A percentile compares a stretch with the other conserved stretches of the same genome.
phyloP scores from a whole-genome alignment of 768 basidiomycete genomes.

The Amanita thiersii region DNA sequence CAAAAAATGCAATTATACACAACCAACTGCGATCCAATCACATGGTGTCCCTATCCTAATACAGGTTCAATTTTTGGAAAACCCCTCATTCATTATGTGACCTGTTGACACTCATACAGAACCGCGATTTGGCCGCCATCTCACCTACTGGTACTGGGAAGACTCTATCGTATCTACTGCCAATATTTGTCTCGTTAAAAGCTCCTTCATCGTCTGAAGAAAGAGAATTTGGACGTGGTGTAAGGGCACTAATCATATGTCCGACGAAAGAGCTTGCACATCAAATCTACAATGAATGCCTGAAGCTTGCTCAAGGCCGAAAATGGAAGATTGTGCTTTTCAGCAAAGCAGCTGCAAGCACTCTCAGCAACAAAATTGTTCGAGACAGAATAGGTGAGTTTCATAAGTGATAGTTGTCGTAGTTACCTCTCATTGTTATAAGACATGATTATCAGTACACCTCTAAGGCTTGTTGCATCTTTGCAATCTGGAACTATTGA shows the following conservation, averaged over 20 bases:
- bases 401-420: slow-evolving; percentile 5
- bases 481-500: slow-evolving; percentile 61
- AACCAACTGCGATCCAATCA: slow-evolving; percentile 78
- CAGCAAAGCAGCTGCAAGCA: slow-evolving; percentile 84
- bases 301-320: slow-evolving; percentile 71
- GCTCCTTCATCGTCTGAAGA: slow-evolving; percentile 43
- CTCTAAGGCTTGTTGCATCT: slow-evolving; percentile 78
- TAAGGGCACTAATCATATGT: slow-evolving; percentile 74
- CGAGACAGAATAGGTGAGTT: slow-evolving; percentile 70
- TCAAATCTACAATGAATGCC: slow-evolving; percentile 89
- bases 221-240: slow-evolving; percentile 44
- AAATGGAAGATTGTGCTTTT: slow-evolving; percentile 81
- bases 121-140: slow-evolving; percentile 84
- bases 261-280: slow-evolving; percentile 95
- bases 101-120: slow-evolving; percentile 27
- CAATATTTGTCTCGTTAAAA: slow-evolving; percentile 57
- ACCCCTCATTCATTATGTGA: not conserved
- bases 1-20: slow-evolving; percentile 43
- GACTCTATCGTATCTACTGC: slow-evolving; percentile 87
- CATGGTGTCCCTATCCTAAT: slow-evolving; percentile 74
- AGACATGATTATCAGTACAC: slow-evolving; percentile 93
- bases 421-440: not conserved
- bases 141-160: slow-evolving; percentile 98
- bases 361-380: slow-evolving; percentile 63
- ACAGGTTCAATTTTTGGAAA: slow-evolving; percentile 52